These are phyloP conservation scores for Hypoxylon perforatum DNA, from an alignment of 495 filamentous ascomycete genomes.

Conservation along the genomic window DNA sequence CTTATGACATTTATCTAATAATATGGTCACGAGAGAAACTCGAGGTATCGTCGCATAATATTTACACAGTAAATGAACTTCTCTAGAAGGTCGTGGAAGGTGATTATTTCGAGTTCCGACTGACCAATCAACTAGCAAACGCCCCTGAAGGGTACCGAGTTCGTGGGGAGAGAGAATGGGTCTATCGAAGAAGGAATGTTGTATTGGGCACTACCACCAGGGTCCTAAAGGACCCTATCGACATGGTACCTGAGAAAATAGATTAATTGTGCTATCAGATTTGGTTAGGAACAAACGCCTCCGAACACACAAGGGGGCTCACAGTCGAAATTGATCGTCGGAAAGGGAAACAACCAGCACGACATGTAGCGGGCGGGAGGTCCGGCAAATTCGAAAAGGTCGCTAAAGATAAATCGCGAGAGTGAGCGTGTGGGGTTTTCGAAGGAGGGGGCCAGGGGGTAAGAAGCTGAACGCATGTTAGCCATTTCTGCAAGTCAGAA, in stretches of 20 bases:
- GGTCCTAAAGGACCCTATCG: constrained; percentile 24
- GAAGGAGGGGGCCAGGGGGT: constrained; percentile 4
- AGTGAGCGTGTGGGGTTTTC: constrained; percentile 23
- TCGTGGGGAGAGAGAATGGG: constrained; percentile 25
- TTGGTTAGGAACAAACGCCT: constrained; percentile 32
- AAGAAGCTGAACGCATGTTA: constrained; percentile 39
- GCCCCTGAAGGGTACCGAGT: constrained; percentile 11
- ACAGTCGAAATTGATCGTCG: constrained; percentile 14
- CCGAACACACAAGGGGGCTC: constrained; percentile 14
- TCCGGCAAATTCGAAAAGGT: constrained; percentile 26
- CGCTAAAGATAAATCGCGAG: constrained; percentile 11
- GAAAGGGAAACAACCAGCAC: constrained; percentile 27
- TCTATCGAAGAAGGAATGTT: constrained; percentile 31
- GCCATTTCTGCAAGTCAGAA: constrained; percentile 35
- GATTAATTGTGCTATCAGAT: constrained; percentile 33
- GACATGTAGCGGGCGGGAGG: constrained; percentile 23
- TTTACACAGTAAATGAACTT: not conserved
- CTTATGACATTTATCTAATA: constrained; percentile 24
- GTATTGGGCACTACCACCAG: constrained; percentile 31
- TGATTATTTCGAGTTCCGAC: constrained; percentile 10
- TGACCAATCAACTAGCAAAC: constrained; percentile 9
- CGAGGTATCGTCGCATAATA: not conserved
- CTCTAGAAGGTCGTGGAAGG: constrained; percentile 7
- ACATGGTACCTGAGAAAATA: constrained; percentile 36
- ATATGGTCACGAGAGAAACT: constrained; percentile 24